Evolutionary conservation across 352 stramenopile genomes (phyloP).

Genomic region (Phytopythium delawarense): DNA sequence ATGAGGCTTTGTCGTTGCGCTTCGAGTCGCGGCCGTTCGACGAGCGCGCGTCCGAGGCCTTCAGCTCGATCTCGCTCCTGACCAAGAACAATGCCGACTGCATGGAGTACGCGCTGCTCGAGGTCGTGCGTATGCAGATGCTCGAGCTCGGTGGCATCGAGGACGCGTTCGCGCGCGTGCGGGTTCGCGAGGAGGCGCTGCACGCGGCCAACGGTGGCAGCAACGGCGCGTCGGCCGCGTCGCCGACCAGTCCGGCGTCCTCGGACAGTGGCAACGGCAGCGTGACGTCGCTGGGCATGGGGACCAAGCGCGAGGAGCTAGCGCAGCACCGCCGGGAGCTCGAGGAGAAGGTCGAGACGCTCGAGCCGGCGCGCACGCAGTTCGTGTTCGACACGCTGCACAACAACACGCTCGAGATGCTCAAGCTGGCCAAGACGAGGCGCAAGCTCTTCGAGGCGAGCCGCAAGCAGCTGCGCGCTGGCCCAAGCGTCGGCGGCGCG

Average conservation of each 20-base stretch:
- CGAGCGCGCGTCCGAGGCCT: constrained; percentile 63
- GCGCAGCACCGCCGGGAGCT: constrained; percentile 45
- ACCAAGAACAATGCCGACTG: constrained; percentile 74
- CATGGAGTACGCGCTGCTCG: constrained; percentile 77
- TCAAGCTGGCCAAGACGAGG: constrained; percentile 62
- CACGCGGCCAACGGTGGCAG: constrained; percentile 19
- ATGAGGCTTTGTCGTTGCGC: constrained; percentile 33
- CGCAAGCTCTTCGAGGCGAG: constrained; percentile 62
- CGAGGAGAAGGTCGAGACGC: constrained; percentile 41
- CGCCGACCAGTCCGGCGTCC: background rate
- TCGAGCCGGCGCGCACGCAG: constrained; percentile 59
- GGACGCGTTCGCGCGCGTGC: constrained; percentile 60
- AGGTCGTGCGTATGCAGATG: constrained; percentile 80
- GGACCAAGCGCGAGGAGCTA: constrained; percentile 45
- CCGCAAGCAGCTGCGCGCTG: constrained; percentile 42
- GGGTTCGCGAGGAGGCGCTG: constrained; percentile 42
- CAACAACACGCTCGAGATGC: constrained; percentile 68
- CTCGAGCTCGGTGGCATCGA: constrained; percentile 72
- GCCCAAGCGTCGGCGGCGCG: constrained; percentile 20
- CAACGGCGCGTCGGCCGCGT: constrained; percentile 12
- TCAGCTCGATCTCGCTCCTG: constrained; percentile 63
- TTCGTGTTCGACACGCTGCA: constrained; percentile 70
- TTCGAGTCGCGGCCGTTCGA: constrained; percentile 69
- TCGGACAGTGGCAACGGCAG: constrained; percentile 16
- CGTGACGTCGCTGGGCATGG: constrained; percentile 26